Percentiles rank a stretch among this genome's conserved stretches.
Conservation (phyloP, 2,329 filamentous ascomycete species). For the Diaporthe australafricana region DNA sequence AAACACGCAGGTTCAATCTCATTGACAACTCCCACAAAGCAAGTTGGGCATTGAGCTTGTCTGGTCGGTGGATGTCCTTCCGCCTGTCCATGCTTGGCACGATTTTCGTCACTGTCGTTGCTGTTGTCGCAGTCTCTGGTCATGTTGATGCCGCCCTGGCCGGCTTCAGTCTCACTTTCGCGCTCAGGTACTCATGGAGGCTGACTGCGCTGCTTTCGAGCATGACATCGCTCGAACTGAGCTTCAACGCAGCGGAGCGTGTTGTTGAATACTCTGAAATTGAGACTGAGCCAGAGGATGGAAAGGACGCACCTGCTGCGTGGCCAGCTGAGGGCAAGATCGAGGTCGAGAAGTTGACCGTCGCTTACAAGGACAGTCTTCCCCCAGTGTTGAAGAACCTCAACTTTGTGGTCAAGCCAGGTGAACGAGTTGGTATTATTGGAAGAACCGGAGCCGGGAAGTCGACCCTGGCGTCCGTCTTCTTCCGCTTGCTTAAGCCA, state of each 20-base stretch:
- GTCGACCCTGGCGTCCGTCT: conserved; percentile 71
- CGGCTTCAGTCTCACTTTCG: conserved; percentile 55
- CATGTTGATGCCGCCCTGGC: conserved; percentile 52
- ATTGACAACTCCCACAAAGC: conserved; percentile 49
- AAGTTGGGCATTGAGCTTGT: conserved; percentile 47
- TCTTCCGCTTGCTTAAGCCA: conserved; percentile 69
- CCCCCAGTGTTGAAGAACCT: conserved; percentile 52
- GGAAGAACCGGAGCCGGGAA: conserved; percentile 76
- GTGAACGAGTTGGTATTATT: conserved; percentile 74
- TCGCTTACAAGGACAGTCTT: conserved; percentile 50
- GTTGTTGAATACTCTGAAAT: conserved; percentile 57
- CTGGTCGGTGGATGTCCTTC: conserved; percentile 51
- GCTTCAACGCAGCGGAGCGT: conserved; percentile 56
- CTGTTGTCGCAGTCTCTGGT: conserved; percentile 48
- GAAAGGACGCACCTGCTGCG: conserved; percentile 48
- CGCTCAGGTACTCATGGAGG: conserved; percentile 50
- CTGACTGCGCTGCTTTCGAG: conserved; percentile 50
- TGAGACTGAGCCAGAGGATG: conserved; percentile 51
- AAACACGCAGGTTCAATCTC: conserved; percentile 40
- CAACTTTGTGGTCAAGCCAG: conserved; percentile 53
- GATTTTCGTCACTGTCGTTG: conserved; percentile 51
- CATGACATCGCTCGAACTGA: conserved; percentile 52
- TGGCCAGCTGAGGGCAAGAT: conserved; percentile 56
- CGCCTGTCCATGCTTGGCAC: conserved; percentile 54
- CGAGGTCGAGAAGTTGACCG: conserved; percentile 52